Base-by-base conservation (phyloP, 2,329 filamentous ascomycete species). In the Exutisphaerella laricina region DNA sequence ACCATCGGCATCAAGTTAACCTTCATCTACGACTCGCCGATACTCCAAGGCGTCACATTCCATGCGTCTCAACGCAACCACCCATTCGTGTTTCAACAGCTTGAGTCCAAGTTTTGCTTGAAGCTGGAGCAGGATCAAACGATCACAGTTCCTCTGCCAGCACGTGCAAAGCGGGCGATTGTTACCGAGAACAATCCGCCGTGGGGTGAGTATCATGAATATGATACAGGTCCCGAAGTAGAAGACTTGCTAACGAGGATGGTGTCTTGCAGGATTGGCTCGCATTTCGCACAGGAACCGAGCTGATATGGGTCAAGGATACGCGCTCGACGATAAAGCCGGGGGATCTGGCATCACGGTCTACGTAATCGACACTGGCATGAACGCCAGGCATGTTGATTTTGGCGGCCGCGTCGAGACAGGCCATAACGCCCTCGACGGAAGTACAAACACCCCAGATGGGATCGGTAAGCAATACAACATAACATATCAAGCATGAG, bases 401-500 rank as follows among this genome's bases (percentile, higher is more conserved):
- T 60, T 60, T 28, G 55, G 46, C 17, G 58, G 57, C 14, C 53
- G 58, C 13, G 57, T 55, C 8, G 32, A 41, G 10, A 50, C 50
- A 6, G 54, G 54, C 20, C 40, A 40, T 13, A 53, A 48, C 33
- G 58, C 54, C 41, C 48, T 53, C 25, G 45, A 48, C 35, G 48
- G 37, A 16, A 46, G 53, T 20, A 25, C 14, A 7, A 23, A 29
- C 18, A 25, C 64, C 45, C 61, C 58, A 17, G 67, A 70, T 44
- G 69, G 74, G 51, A 77, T 80, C 55, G 23, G 23, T 26, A 26
- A 26, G 6, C n/a, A n/a, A n/a, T n/a, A n/a, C n/a, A n/a, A n/a
- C n/a, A n/a, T n/a, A n/a, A n/a, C n/a, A n/a, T n/a, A n/a, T n/a
- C n/a, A n/a, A n/a, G n/a, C n/a, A n/a, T n/a, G n/a, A n/a, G n/a